Evolutionary conservation across 306 rosid genomes (phyloP).

Genomic region (Cajanus cajan): DNA sequence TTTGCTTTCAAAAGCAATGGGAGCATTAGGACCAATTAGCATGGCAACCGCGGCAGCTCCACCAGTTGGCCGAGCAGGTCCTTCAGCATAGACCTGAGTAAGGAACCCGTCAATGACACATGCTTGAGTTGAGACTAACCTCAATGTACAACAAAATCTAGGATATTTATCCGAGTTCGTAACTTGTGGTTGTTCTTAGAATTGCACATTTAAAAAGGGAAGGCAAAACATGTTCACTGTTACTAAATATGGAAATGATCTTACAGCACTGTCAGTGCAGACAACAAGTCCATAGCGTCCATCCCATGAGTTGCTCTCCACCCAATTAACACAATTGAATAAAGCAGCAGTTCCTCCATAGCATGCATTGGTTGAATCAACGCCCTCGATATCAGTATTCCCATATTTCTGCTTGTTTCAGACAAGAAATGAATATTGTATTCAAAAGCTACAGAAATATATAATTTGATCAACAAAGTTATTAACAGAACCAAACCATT

Average conservation of each 20-base stretch:
- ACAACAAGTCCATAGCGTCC: conserved; percentile 86
- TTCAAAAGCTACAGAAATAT: neutral
- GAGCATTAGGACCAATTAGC: conserved; percentile 82
- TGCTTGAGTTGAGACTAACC: neutral
- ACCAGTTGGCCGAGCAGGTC: conserved; percentile 90
- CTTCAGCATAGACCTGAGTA: conserved; percentile 82
- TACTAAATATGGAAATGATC: conserved; percentile 28
- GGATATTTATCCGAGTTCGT: conserved; percentile 15
- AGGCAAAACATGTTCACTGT: neutral
- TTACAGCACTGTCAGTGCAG: conserved; percentile 88
- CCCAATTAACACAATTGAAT: conserved; percentile 90
- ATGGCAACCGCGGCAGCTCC: conserved; percentile 93
- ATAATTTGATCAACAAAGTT: neutral
- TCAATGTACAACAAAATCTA: neutral
- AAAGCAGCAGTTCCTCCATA: conserved; percentile 92
- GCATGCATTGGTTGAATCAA: conserved; percentile 88
- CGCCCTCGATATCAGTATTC: conserved; percentile 85
- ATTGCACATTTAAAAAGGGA: conserved; percentile 6
- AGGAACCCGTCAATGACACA: conserved; percentile 9
- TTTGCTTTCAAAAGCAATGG: conserved; percentile 84
- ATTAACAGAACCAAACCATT: neutral
- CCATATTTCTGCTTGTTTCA: conserved; percentile 62
- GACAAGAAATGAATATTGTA: conserved; percentile 16
- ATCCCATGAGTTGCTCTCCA: conserved; percentile 90
- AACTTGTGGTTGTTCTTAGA: neutral